These are phyloP conservation scores for Coniochaeta pulveracea DNA, from an alignment of 2,329 filamentous ascomycete genomes.

Conservation along the genomic window DNA sequence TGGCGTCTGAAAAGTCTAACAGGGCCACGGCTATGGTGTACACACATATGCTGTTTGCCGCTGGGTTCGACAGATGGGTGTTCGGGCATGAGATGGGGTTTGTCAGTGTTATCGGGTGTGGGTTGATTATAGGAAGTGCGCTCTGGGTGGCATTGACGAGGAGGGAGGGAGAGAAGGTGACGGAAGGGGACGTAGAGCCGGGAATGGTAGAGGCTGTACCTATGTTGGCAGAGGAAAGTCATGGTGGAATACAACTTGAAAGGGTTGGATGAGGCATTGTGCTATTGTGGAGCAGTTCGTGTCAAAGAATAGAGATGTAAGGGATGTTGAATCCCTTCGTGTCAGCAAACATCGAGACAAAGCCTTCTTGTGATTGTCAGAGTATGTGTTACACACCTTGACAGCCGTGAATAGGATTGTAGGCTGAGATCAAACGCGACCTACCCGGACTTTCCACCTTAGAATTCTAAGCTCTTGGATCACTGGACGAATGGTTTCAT, in stretches of 20 bases:
- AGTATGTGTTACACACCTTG: no score
- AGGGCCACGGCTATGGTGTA: conserved; percentile 47
- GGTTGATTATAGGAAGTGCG: conserved; percentile 40
- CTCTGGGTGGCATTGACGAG: conserved; percentile 37
- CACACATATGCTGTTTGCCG: conserved; percentile 45
- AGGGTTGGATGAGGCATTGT: conserved; percentile 14
- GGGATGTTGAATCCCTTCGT: no score
- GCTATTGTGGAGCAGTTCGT: conserved; percentile 15
- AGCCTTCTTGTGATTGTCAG: no score
- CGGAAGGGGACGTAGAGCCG: conserved; percentile 22
- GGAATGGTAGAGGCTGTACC: conserved; percentile 20
- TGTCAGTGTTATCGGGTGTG: conserved; percentile 37
- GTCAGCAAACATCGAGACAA: no score
- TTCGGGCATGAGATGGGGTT: conserved; percentile 39
- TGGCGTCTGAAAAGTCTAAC: conserved; percentile 59
- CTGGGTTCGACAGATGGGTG: conserved; percentile 37
- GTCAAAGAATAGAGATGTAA: no score
- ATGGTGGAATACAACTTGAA: conserved; percentile 29
- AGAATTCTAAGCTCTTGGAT: no score
- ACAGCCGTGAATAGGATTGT: no score
- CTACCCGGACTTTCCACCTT: no score
- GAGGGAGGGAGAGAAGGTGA: conserved; percentile 18
- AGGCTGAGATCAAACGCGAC: no score
- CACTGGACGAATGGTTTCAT: no score
- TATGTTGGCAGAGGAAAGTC: conserved; percentile 21